Percentiles rank a stretch among this genome's conserved stretches.
These are phyloP conservation scores for Pulveroboletus ridleyi DNA, from an alignment of 1,284 basidiomycete genomes.

Conservation along the genomic window DNA sequence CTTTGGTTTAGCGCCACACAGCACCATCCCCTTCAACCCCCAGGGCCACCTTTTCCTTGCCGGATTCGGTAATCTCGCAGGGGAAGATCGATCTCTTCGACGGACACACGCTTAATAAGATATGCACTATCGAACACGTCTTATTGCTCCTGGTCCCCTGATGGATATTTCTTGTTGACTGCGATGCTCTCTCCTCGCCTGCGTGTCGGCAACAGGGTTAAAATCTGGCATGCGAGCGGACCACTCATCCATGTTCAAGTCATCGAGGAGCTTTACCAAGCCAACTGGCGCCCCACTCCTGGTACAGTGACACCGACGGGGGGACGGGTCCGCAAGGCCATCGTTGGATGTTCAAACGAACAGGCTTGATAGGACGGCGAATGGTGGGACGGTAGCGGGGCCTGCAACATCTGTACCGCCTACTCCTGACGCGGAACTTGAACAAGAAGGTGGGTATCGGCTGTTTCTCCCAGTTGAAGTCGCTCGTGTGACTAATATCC, in stretches of 20 bases:
- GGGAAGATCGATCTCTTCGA: slow-evolving; percentile 93
- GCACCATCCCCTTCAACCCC: slow-evolving; percentile 95
- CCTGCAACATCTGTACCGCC: slow-evolving; percentile 50
- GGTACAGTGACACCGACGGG: slow-evolving; percentile 38
- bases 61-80: slow-evolving; percentile 96
- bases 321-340: slow-evolving; percentile 36
- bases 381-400: slow-evolving; percentile 14
- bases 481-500: too few relatives aligned
- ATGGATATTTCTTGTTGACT: slow-evolving; percentile 92
- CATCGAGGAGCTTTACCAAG: slow-evolving; percentile 89
- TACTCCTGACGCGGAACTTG: slow-evolving; percentile 78
- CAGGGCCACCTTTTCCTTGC: slow-evolving; percentile 89
- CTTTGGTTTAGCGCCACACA: slow-evolving; percentile 89
- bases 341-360: slow-evolving; percentile 44
- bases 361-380: slow-evolving; percentile 18
- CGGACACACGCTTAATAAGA: slow-evolving; percentile 84
- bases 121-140: slow-evolving; percentile 91
- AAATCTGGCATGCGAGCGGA: slow-evolving; percentile 95
- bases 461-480: background rate
- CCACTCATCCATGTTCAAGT: slow-evolving; percentile 82
- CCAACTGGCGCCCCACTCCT: slow-evolving; percentile 83
- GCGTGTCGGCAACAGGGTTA: slow-evolving; percentile 97
- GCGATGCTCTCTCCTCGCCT: slow-evolving; percentile 94
- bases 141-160: slow-evolving; percentile 95
- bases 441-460: slow-evolving; percentile 81